Evolutionary conservation across 202 grass and related monocot species (phyloP).

Genomic region (Bolboschoenoplectus hybrid): DNA sequence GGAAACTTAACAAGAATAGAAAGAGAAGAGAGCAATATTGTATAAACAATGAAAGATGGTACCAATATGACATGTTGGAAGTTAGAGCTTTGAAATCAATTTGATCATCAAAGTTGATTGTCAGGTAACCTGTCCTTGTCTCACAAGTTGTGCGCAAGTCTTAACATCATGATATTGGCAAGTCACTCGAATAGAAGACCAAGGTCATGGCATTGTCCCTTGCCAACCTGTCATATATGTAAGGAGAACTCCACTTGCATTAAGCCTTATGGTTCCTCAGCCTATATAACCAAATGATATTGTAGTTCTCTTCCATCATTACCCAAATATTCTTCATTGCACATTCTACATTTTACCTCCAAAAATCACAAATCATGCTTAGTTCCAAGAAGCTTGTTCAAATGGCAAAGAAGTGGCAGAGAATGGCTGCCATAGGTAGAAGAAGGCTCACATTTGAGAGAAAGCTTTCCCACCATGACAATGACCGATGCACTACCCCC

Average conservation of each 20-base stretch:
- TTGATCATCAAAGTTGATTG: neutral
- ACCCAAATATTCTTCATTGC: neutral
- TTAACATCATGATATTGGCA: neutral
- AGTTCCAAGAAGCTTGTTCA: conserved; percentile 33
- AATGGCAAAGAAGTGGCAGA: conserved; percentile 46
- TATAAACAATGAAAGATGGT: neutral
- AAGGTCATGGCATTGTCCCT: conserved; percentile 49
- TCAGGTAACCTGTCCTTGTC: neutral
- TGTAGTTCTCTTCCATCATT: conserved; percentile 12
- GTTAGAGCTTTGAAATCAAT: neutral
- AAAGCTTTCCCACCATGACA: conserved; percentile 1
- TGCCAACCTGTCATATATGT: conserved; percentile 27
- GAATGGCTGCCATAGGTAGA: conserved; percentile 22
- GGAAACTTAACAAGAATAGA: neutral
- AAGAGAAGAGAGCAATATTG: neutral
- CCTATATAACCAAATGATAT: conserved; percentile 51
- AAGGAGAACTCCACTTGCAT: conserved; percentile 25
- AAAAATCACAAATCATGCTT: conserved; percentile 11
- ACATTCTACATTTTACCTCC: neutral
- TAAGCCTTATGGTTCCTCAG: neutral
- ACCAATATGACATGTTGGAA: neutral
- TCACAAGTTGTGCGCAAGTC: neutral
- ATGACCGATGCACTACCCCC: conserved; percentile 15
- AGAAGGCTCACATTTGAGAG: conserved; percentile 28
- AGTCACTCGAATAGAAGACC: neutral